These are phyloP conservation scores for Backusella sp. DNA, from an alignment of 192 early-diverging fungal species.

Conservation along the genomic window DNA sequence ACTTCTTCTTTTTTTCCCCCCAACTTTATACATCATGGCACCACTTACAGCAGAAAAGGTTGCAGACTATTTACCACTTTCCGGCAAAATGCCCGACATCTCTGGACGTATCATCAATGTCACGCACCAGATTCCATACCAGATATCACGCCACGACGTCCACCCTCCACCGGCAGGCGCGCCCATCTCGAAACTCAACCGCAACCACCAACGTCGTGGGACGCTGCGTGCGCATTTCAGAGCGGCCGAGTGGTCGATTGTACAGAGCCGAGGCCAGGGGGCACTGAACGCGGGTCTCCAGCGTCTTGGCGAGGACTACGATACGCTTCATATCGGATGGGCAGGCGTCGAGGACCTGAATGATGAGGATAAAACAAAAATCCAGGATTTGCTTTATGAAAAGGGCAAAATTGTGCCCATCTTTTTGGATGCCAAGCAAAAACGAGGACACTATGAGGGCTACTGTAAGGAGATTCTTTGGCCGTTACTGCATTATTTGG, in stretches of 20 bases:
- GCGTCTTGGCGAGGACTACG: conserved; percentile 57
- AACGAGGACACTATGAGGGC: conserved; percentile 87
- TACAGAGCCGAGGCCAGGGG: conserved; percentile 72
- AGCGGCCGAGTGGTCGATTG: conserved; percentile 23
- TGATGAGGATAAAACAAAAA: conserved; percentile 56
- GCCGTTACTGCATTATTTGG: conserved; percentile 94
- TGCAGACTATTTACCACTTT: conserved; percentile 21
- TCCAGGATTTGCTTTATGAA: conserved; percentile 57
- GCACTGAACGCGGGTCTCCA: conserved; percentile 86
- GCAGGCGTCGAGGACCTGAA: conserved; percentile 57
- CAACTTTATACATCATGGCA: neutral
- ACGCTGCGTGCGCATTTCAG: conserved; percentile 10
- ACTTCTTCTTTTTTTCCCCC: neutral
- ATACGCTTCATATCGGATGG: conserved; percentile 76
- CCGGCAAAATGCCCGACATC: conserved; percentile 20
- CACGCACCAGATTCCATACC: conserved; percentile 35
- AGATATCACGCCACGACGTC: conserved; percentile 10
- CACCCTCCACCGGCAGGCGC: neutral
- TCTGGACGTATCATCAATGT: conserved; percentile 31
- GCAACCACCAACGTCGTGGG: conserved; percentile 5
- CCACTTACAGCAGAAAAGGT: conserved; percentile 28
- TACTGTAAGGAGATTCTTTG: conserved; percentile 96
- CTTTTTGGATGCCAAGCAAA: conserved; percentile 71
- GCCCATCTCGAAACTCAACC: conserved; percentile 16
- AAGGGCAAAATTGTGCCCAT: conserved; percentile 72